phyloP scores from a whole-genome alignment of 2,329 filamentous ascomycete genomes.

The Ascochyta pisi region DNA sequence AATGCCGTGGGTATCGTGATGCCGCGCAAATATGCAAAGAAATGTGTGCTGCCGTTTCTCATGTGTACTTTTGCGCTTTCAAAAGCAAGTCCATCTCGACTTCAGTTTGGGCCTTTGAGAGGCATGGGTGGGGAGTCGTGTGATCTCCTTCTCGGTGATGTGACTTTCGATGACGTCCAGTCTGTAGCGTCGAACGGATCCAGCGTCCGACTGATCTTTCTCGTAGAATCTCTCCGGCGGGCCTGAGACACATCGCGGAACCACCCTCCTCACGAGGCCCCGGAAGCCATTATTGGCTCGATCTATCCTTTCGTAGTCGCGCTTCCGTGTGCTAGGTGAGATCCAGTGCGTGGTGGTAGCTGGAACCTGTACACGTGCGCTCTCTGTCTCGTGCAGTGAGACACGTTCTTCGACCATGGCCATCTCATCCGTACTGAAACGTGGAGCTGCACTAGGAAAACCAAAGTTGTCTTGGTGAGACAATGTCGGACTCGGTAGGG shows the following conservation, averaged over 20 bases:
- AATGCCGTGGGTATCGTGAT: slow-evolving; percentile 42
- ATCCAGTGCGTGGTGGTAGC: slow-evolving; percentile 49
- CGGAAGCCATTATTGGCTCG: slow-evolving; percentile 47
- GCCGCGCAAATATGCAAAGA: slow-evolving; percentile 31
- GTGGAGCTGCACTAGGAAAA: slow-evolving; percentile 16
- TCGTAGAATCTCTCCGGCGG: slow-evolving; percentile 47
- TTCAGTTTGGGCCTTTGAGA: slow-evolving; percentile 17
- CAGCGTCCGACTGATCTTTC: slow-evolving; percentile 43
- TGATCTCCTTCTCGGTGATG: slow-evolving; percentile 29
- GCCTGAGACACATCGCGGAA: slow-evolving; percentile 44
- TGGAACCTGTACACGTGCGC: slow-evolving; percentile 15
- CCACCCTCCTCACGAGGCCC: slow-evolving; percentile 39
- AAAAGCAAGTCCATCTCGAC: slow-evolving; percentile 41
- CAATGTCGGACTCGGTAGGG: slow-evolving; percentile 29
- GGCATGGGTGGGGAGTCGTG: slow-evolving; percentile 21
- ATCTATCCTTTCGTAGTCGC: slow-evolving; percentile 49
- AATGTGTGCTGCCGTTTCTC: slow-evolving; percentile 14
- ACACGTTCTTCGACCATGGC: slow-evolving; percentile 16
- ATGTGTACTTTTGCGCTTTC: slow-evolving; percentile 5
- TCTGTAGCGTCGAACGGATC: slow-evolving; percentile 48
- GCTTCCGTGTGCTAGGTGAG: slow-evolving; percentile 43
- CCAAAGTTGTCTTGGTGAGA: slow-evolving; percentile 25
- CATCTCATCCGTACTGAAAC: slow-evolving; percentile 30
- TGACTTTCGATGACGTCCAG: slow-evolving; percentile 39
- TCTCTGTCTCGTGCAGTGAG: slow-evolving; percentile 28